Percentiles rank a stretch among this genome's conserved stretches.
phyloP scores from a whole-genome alignment of 108 stramenopile species.

The Aurantiochytrium sp. region DNA sequence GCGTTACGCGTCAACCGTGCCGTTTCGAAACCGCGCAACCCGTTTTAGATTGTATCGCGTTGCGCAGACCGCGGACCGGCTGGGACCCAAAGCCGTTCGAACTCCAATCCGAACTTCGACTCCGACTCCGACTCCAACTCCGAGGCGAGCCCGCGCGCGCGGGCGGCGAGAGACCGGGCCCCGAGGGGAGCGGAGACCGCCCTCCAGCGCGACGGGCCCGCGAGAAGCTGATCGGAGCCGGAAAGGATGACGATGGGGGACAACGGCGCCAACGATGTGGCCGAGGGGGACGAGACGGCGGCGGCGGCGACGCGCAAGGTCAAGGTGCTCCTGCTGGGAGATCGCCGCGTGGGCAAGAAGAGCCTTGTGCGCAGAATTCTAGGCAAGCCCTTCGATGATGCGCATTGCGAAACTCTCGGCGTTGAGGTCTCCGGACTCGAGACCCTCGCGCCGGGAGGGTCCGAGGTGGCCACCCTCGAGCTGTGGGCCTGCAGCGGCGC shows the following conservation, averaged over 20 bases:
- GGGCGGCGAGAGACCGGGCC: too few relatives aligned
- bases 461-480: not conserved
- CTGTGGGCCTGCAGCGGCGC: slow-evolving; percentile 21
- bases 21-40: too few relatives aligned
- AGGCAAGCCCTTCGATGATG: not conserved
- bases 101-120: too few relatives aligned
- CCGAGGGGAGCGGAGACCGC: too few relatives aligned
- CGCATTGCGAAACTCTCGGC: not conserved
- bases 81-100: too few relatives aligned
- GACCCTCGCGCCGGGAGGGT: not conserved
- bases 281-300: not conserved
- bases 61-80: too few relatives aligned
- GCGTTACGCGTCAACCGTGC: too few relatives aligned
- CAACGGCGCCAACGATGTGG: too few relatives aligned
- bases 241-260: too few relatives aligned
- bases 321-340: not conserved
- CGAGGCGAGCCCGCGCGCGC: too few relatives aligned
- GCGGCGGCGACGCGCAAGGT: not conserved
- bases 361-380: not conserved
- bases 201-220: not conserved
- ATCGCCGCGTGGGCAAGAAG: not conserved
- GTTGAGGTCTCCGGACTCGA: not conserved
- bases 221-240: not conserved
- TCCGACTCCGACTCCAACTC: too few relatives aligned
- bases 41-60: too few relatives aligned